A percentile compares a stretch with the other conserved stretches of the same genome.
phyloP scores from a whole-genome alignment of 768 basidiomycete genomes.

The Rhizopogon vinicolor region DNA sequence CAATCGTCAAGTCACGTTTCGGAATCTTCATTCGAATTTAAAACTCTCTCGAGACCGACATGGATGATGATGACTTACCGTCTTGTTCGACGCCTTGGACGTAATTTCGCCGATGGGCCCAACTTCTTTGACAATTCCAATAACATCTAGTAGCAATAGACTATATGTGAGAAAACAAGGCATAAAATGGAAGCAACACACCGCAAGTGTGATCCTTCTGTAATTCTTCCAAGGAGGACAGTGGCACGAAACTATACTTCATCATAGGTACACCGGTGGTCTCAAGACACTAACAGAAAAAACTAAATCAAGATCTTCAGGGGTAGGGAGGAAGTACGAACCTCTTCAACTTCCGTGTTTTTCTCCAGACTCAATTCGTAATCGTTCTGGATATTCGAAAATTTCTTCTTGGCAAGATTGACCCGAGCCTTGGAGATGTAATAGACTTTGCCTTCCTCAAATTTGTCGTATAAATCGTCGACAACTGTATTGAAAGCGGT shows the following conservation, averaged over 20 bases:
- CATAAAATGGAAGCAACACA: conserved; percentile 30
- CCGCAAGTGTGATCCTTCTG: conserved; percentile 83
- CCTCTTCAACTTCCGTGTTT: conserved; percentile 82
- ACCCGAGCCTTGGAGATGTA: conserved; percentile 87
- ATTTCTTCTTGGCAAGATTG: conserved; percentile 96
- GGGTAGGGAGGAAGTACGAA: conserved; percentile 25
- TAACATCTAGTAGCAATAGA: conserved; percentile 57
- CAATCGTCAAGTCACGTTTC: conserved; percentile 87
- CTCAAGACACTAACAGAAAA: conserved; percentile 68
- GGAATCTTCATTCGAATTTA: conserved; percentile 46
- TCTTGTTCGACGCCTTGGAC: conserved; percentile 68
- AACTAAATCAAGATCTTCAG: conserved; percentile 4
- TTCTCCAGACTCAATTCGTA: conserved; percentile 89
- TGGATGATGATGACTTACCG: conserved; percentile 31
- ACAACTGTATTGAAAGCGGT: conserved; percentile 89
- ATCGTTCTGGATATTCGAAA: conserved; percentile 84
- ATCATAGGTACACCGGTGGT: conserved; percentile 69
- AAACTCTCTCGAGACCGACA: neutral
- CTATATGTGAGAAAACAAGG: neutral
- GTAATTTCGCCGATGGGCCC: conserved; percentile 65
- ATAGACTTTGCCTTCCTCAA: conserved; percentile 92
- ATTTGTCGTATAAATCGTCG: conserved; percentile 75
- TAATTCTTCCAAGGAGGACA: conserved; percentile 56
- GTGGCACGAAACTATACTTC: conserved; percentile 76
- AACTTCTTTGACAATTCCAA: conserved; percentile 81